Evolutionary conservation across 768 basidiomycete species (phyloP).

Genomic region (Agaricus sinodeliciosus): DNA sequence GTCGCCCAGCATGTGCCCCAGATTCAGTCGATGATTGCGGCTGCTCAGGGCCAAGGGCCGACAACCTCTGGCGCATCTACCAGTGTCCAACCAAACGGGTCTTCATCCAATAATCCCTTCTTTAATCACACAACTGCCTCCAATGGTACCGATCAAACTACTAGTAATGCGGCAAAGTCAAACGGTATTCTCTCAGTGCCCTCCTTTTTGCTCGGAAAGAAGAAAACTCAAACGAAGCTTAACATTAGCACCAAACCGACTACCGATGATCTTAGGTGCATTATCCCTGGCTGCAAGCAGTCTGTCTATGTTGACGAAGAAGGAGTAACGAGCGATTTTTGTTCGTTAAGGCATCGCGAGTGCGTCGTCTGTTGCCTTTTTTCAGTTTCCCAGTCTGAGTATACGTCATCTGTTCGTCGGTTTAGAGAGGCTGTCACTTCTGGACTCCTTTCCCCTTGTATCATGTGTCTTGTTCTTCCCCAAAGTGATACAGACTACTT

Average conservation of each 20-base stretch:
- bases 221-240: conserved; percentile 24
- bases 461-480: conserved; percentile 57
- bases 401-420: not conserved
- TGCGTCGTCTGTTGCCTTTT: conserved; percentile 25
- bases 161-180: not conserved
- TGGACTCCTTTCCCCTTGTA: conserved; percentile 48
- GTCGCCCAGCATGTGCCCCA: conserved; percentile 43
- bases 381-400: not conserved
- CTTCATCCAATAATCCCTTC: conserved; percentile 24
- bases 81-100: not conserved
- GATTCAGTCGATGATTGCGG: conserved; percentile 30
- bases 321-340: conserved; percentile 48
- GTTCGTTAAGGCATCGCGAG: conserved; percentile 59
- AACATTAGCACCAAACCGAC: conserved; percentile 27
- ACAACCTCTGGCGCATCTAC: not conserved
- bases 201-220: conserved; percentile 18
- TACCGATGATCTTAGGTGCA: conserved; percentile 36
- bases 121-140: conserved; percentile 14
- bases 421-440: conserved; percentile 50
- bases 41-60: conserved; percentile 7
- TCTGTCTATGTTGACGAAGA: conserved; percentile 48
- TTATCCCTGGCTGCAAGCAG: conserved; percentile 52
- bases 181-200: conserved; percentile 23
- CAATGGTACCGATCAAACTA: not conserved
- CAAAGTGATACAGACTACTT: conserved; percentile 59